These are phyloP conservation scores for Tephrocybe sp. DNA, from an alignment of 768 basidiomycete species.

Conservation along the genomic window DNA sequence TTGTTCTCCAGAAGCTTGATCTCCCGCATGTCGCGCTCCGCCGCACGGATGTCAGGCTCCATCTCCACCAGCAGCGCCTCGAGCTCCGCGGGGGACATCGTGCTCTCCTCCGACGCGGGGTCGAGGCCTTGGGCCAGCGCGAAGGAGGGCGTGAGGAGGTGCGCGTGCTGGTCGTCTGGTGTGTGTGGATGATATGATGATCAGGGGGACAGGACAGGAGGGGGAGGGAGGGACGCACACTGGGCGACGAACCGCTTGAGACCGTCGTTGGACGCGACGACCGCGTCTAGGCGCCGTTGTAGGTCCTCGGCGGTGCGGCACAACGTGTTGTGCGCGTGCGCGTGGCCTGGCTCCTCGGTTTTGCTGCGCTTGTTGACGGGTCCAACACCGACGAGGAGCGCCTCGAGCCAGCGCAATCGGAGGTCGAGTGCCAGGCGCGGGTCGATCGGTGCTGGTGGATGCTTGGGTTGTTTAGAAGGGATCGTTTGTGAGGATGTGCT, in stretches of 20 bases:
- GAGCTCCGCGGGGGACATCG: slow-evolving; percentile 67
- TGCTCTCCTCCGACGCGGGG: slow-evolving; percentile 44
- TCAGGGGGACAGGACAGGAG: neutral
- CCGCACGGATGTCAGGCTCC: slow-evolving; percentile 81
- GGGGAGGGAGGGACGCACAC: slow-evolving; percentile 43
- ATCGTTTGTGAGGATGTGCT: slow-evolving; percentile 19
- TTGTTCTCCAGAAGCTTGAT: slow-evolving; percentile 70
- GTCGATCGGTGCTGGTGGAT: slow-evolving; percentile 44
- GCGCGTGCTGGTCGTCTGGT: slow-evolving; percentile 80
- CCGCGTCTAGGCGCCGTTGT: slow-evolving; percentile 52
- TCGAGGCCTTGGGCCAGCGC: slow-evolving; percentile 52
- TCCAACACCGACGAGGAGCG: slow-evolving; percentile 64
- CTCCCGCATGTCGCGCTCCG: slow-evolving; percentile 80
- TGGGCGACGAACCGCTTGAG: slow-evolving; percentile 73
- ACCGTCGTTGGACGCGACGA: slow-evolving; percentile 69
- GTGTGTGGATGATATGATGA: neutral
- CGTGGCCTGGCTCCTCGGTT: slow-evolving; percentile 37
- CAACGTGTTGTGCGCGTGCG: slow-evolving; percentile 50
- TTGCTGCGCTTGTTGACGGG: slow-evolving; percentile 22
- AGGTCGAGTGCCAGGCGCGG: slow-evolving; percentile 72
- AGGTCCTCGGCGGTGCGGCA: slow-evolving; percentile 59
- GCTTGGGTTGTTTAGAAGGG: slow-evolving; percentile 11
- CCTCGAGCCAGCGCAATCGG: slow-evolving; percentile 78
- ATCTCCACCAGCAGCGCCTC: slow-evolving; percentile 75
- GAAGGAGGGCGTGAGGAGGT: slow-evolving; percentile 72